Evolutionary conservation across 768 basidiomycete genomes (phyloP).

Genomic region (Cyathus striatus): DNA sequence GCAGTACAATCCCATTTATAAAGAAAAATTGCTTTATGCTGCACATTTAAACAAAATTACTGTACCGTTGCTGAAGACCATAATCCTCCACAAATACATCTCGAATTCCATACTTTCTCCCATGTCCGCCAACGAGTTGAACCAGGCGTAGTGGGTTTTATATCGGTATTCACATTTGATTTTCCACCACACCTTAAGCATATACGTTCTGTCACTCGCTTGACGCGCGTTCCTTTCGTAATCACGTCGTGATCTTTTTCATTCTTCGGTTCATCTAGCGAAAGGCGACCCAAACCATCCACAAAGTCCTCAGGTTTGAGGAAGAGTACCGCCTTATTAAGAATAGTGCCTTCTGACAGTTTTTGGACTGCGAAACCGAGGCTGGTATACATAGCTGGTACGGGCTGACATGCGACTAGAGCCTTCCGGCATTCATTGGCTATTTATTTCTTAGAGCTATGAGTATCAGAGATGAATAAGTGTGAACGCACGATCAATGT

Average conservation of each 20-base stretch:
- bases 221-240: constrained; percentile 50
- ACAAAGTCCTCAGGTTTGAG: constrained; percentile 70
- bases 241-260: constrained; percentile 54
- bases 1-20: neutral
- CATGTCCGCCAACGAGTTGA: constrained; percentile 50
- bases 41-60: too few relatives aligned
- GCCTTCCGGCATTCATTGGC: constrained; percentile 46
- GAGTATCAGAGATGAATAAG: neutral
- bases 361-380: constrained; percentile 39
- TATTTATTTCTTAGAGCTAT: constrained; percentile 19
- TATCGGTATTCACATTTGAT: constrained; percentile 37
- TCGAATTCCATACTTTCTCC: constrained; percentile 54
- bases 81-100: constrained; percentile 68
- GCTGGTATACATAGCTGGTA: constrained; percentile 34
- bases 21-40: neutral
- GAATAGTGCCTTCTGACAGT: constrained; percentile 40
- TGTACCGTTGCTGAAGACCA: constrained; percentile 34
- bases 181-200: constrained; percentile 65
- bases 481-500: constrained; percentile 25
- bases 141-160: constrained; percentile 16
- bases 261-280: constrained; percentile 25
- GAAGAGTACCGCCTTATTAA: constrained; percentile 66
- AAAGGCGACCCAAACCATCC: constrained; percentile 48
- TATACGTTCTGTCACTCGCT: constrained; percentile 27
- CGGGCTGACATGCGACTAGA: constrained; percentile 58